These are phyloP conservation scores for Endotrypanum monterogeii DNA, from an alignment of 208 protist species.

Conservation along the genomic window DNA sequence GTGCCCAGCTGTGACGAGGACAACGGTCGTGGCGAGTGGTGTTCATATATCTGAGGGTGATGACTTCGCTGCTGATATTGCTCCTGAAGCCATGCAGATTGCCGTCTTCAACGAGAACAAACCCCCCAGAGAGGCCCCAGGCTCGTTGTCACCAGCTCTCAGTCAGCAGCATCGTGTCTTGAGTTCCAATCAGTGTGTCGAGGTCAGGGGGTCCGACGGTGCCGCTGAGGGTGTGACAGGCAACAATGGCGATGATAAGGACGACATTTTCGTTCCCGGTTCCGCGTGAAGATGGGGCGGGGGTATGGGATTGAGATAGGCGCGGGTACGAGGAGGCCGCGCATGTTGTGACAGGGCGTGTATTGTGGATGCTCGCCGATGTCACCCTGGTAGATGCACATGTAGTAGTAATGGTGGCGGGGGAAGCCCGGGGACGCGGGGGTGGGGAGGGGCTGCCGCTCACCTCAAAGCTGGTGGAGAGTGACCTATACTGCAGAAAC, in stretches of 20 bases:
- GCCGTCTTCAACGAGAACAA: slow-evolving; percentile 5
- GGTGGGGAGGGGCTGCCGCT: no score
- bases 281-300: not conserved
- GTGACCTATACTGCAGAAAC: no score
- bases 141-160: not conserved
- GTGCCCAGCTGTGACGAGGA: not conserved
- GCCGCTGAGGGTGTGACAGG: not conserved
- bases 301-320: not conserved
- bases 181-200: slow-evolving; percentile 30
- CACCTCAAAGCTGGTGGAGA: not conserved
- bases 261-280: slow-evolving; percentile 24
- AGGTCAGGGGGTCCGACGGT: not conserved
- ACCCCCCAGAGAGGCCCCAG: not conserved
- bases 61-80: not conserved
- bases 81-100: not conserved
- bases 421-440: no score
- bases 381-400: not conserved
- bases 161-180: slow-evolving; percentile 18
- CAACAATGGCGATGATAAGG: slow-evolving; percentile 4
- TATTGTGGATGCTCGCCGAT: not conserved
- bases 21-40: not conserved
- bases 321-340: not conserved
- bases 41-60: not conserved
- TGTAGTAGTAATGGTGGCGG: not conserved
- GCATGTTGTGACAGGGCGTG: not conserved